Evolutionary conservation across 352 stramenopile genomes (phyloP).

Genomic region (Phytophthora ramorum): DNA sequence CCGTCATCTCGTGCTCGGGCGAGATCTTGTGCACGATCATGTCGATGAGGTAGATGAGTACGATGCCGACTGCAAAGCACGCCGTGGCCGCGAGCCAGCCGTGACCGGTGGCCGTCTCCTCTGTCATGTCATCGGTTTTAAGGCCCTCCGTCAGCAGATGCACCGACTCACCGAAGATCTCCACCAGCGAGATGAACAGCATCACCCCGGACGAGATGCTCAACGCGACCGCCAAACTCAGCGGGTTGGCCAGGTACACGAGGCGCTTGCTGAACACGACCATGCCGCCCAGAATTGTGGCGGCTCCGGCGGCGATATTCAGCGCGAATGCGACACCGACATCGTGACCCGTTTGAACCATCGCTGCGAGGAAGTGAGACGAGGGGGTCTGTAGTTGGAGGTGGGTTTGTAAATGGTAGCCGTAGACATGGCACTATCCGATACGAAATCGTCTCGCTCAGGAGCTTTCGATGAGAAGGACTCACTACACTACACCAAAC

Average conservation of each 20-base stretch:
- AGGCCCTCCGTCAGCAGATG: constrained; percentile 19
- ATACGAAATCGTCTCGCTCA: not conserved
- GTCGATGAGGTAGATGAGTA: constrained; percentile 21
- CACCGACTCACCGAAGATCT: constrained; percentile 26
- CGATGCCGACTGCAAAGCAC: constrained; percentile 15
- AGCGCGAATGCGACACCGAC: constrained; percentile 12
- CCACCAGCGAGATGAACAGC: constrained; percentile 25
- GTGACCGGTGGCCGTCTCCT: constrained; percentile 18
- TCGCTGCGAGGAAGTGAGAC: not conserved
- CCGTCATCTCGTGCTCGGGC: constrained; percentile 21
- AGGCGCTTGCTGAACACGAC: constrained; percentile 26
- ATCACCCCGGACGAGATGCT: constrained; percentile 21
- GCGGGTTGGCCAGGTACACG: constrained; percentile 19
- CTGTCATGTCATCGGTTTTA: constrained; percentile 19
- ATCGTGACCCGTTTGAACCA: constrained; percentile 23
- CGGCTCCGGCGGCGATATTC: constrained; percentile 12
- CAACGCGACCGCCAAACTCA: constrained; percentile 17
- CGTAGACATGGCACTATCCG: too few species aligned
- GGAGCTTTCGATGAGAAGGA: not conserved
- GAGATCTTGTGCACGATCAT: constrained; percentile 14
- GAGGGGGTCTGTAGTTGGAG: constrained; percentile 4
- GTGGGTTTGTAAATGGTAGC: constrained; percentile 10
- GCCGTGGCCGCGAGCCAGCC: constrained; percentile 13
- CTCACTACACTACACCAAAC: too few species aligned
- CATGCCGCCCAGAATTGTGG: constrained; percentile 19